Conservation (phyloP, 2,329 filamentous ascomycete species). For the Cercospora sp. region DNA sequence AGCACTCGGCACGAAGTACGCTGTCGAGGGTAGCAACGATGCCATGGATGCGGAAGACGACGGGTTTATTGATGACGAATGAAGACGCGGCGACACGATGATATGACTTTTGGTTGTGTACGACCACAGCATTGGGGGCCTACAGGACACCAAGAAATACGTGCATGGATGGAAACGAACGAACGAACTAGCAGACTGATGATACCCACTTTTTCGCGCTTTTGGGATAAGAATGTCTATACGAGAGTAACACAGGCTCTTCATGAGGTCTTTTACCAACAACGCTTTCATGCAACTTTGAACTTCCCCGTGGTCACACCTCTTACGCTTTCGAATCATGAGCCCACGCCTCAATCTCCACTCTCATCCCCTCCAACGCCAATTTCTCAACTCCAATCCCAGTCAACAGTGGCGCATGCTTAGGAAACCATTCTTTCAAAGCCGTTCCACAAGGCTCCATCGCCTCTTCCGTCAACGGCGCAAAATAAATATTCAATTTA, state of each 20-base stretch:
- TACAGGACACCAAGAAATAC: not conserved
- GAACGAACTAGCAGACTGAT: constrained; percentile 9
- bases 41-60: constrained; percentile 39
- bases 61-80: constrained; percentile 36
- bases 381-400: not conserved
- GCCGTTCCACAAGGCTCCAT: not conserved
- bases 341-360: constrained; percentile 12
- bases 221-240: not conserved
- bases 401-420: constrained; percentile 2
- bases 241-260: not conserved
- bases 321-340: not conserved
- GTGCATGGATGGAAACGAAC: not conserved
- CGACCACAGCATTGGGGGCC: not conserved
- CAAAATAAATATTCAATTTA: not conserved
- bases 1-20: constrained; percentile 64
- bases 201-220: constrained; percentile 15
- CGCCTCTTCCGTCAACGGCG: not conserved
- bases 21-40: constrained; percentile 40
- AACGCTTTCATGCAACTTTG: not conserved
- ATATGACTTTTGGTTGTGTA: not conserved
- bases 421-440: not conserved
- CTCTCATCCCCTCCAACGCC: constrained; percentile 7
- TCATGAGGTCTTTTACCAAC: not conserved
- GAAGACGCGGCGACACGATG: constrained; percentile 17
- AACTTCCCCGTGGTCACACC: not conserved